A percentile compares a stretch with the other conserved stretches of the same genome.
phyloP scores from a whole-genome alignment of 2,329 filamentous ascomycete genomes.

The Ophiostoma himal-ulmi region DNA sequence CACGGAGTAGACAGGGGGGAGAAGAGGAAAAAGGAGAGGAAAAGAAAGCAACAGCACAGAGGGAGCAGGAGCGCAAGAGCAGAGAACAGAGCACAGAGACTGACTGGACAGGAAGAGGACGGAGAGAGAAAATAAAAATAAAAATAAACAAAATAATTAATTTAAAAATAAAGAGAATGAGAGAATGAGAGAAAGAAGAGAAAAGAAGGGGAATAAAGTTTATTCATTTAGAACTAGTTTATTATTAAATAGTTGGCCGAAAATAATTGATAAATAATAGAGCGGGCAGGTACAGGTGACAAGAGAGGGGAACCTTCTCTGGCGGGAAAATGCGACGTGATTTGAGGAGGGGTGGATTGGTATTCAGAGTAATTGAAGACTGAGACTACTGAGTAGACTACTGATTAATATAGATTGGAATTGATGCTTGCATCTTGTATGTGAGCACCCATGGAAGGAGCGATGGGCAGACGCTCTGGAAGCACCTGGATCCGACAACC shows the following conservation, averaged over 20 bases:
- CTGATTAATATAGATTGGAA: no score
- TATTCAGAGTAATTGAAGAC: background rate
- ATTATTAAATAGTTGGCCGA: background rate
- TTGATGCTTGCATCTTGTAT: no score
- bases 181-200: background rate
- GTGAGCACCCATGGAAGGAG: no score
- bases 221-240: background rate
- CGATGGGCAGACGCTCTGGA: no score
- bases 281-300: conserved; percentile 19
- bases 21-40: conserved; percentile 9
- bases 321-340: conserved; percentile 20
- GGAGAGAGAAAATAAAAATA: background rate
- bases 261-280: background rate
- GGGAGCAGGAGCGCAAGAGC: background rate
- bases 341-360: conserved; percentile 11
- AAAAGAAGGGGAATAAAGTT: background rate
- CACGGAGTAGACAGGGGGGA: conserved; percentile 12
- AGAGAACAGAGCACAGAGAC: conserved; percentile 20
- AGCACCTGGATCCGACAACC: no score
- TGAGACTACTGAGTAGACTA: no score
- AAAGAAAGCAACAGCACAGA: background rate
- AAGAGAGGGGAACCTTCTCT: conserved; percentile 15
- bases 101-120: no score
- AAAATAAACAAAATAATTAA: background rate
- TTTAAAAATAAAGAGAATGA: background rate